Conservation (phyloP, 179 eudicot genomes). For the Silene noctiflora region DNA sequence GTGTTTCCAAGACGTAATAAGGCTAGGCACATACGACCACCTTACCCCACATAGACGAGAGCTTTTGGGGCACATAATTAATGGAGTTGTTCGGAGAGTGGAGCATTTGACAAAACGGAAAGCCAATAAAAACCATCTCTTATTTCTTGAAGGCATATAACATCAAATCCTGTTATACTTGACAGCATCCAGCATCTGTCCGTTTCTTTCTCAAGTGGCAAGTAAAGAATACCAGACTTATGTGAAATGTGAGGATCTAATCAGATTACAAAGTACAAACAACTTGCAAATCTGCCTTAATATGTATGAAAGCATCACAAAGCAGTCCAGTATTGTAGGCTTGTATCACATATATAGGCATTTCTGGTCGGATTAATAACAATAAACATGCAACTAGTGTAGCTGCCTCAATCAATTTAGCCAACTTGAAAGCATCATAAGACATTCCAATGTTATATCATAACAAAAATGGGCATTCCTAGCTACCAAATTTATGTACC, state of each 20-base stretch:
- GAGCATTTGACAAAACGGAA: not conserved
- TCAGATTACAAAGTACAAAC: slow-evolving; percentile 13
- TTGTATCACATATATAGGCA: slow-evolving; percentile 5
- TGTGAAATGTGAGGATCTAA: slow-evolving; percentile 3
- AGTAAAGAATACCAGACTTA: not conserved
- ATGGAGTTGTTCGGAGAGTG: not conserved
- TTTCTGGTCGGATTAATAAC: not conserved
- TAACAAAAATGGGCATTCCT: not conserved
- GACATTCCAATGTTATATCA: slow-evolving; percentile 1
- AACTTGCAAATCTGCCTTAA: slow-evolving; percentile 15
- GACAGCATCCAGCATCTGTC: slow-evolving; percentile 24
- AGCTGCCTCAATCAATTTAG: not conserved
- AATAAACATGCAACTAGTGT: not conserved
- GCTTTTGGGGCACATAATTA: not conserved
- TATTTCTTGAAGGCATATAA: slow-evolving; percentile 16
- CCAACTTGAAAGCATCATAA: slow-evolving; percentile 15
- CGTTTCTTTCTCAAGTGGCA: slow-evolving; percentile 12
- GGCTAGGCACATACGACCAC: not conserved
- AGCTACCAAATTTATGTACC: slow-evolving; percentile 10
- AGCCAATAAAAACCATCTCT: slow-evolving; percentile 14
- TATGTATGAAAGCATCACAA: not conserved
- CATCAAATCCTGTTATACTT: slow-evolving; percentile 19
- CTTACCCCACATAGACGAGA: not conserved
- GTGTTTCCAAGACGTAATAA: not conserved
- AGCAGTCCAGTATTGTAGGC: not conserved